Evolutionary conservation across 2,329 filamentous ascomycete species (phyloP), one percentile per base, ranked within the genome.

Genomic region (Thermoascus crustaceus): DNA sequence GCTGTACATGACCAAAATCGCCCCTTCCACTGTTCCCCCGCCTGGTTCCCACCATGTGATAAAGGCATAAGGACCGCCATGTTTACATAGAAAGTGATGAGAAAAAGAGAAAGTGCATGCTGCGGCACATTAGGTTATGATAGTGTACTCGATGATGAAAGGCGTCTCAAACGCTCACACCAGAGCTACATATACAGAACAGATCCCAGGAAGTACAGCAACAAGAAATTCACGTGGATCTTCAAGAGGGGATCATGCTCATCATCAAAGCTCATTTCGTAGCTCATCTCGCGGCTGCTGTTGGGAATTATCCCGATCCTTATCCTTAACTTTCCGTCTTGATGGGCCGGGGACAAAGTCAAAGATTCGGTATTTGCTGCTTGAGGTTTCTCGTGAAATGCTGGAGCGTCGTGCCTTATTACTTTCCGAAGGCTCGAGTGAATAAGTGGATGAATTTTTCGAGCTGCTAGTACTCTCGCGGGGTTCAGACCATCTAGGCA

Each of bases 361-460:
- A 39, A 68, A 63, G 40, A 67, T 55, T 21, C 64, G 55, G 38
- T 64, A 61, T 49, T 63, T 66, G 41, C n/a, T n/a, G n/a, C 54
- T 58, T 11, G 57, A 52, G 2, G 54, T 48, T 35, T 64, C 62
- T 34, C 57, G 58, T 29, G 53, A 59, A 25, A 61, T 55, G 35
- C 54, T 66, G 34, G 57, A 54, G 42, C 59, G 50, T 37, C 56
- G 59, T 19, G 48, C 52, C 35, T 57, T 64, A 27, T 54, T 46
- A 32, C 39, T 44, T 10, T 66, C 61, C 2, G 54, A 44, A 24
- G 58, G 58, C 24, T 68, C 64, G 22, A 66, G 49, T 4, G 63
- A 64, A 38, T 67, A 64, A 0, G 61, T 66, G 5, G 66, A 69
- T 2, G 64, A 67, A 37, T 68, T 67, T 18, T 66, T 65, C 7